phyloP scores from a whole-genome alignment of 1,284 basidiomycete species.

The Rhodotorula sp. region DNA sequence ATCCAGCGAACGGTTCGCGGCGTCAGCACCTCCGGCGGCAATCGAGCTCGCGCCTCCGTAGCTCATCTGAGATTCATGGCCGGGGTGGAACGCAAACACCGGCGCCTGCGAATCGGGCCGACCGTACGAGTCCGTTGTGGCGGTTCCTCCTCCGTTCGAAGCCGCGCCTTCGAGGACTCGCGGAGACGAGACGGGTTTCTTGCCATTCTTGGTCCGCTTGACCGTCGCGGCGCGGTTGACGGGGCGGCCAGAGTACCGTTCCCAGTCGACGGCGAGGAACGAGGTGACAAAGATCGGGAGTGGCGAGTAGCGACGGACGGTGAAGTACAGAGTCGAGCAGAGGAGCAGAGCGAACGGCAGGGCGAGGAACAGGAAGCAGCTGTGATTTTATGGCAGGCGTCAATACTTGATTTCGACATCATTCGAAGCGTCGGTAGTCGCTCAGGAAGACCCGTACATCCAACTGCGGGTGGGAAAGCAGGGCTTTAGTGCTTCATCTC shows the following conservation, averaged over 20 bases:
- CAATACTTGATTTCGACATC: background rate
- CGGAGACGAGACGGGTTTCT: background rate
- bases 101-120: background rate
- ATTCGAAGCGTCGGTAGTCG: background rate
- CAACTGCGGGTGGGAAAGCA: background rate
- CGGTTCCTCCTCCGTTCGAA: background rate
- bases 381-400: too few species aligned
- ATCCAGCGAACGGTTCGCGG: conserved; percentile 10
- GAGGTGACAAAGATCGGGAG: conserved; percentile 26
- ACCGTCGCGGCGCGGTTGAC: conserved; percentile 29
- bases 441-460: conserved; percentile 2
- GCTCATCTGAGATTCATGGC: conserved; percentile 1
- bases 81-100: background rate
- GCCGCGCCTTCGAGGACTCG: conserved; percentile 1
- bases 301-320: conserved; percentile 27
- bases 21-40: background rate
- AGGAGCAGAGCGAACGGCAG: conserved; percentile 33
- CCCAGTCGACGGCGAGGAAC: conserved; percentile 37
- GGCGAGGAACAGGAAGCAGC: conserved; percentile 31
- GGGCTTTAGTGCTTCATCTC: background rate
- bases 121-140: background rate
- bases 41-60: conserved; percentile 5
- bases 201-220: conserved; percentile 6
- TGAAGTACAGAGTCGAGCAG: conserved; percentile 36
- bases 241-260: conserved; percentile 31